A percentile compares a stretch with the other conserved stretches of the same genome.
These are phyloP conservation scores for Salinomyces thailandicus DNA, from an alignment of 2,329 filamentous ascomycete species.

Conservation along the genomic window DNA sequence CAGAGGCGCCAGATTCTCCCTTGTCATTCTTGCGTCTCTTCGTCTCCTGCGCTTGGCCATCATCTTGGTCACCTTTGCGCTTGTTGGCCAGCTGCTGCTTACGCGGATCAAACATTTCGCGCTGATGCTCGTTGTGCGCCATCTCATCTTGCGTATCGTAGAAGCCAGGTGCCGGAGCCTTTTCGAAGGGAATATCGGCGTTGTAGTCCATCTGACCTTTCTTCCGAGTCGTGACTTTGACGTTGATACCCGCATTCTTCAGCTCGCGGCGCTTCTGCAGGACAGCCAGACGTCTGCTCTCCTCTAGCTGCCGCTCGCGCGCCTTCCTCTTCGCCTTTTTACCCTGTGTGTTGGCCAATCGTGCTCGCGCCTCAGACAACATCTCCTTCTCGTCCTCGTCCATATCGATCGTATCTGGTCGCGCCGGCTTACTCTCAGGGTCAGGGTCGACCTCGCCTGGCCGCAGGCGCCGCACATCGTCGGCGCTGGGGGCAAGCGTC, in stretches of 20 bases:
- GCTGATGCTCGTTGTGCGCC: conserved; percentile 67
- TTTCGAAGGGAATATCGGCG: conserved; percentile 96
- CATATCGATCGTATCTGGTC: conserved; percentile 93
- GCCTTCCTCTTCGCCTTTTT: conserved; percentile 99
- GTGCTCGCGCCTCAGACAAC: conserved; percentile 92
- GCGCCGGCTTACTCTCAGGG: conserved; percentile 87
- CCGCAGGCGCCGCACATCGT: conserved; percentile 71
- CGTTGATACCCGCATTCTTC: conserved; percentile 96
- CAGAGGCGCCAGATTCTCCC: conserved; percentile 56
- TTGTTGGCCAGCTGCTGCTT: conserved; percentile 88
- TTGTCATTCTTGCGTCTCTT: conserved; percentile 89
- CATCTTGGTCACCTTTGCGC: conserved; percentile 83
- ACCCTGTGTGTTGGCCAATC: conserved; percentile 93
- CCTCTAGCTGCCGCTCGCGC: conserved; percentile 86
- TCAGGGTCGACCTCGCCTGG: conserved; percentile 96
- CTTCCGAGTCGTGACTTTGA: conserved; percentile 86
- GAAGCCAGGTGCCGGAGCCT: conserved; percentile 76
- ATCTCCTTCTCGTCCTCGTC: conserved; percentile 99
- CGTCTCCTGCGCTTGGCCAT: conserved; percentile 57
- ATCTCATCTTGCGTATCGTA: conserved; percentile 86
- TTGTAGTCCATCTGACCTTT: conserved; percentile 99
- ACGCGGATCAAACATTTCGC: conserved; percentile 77
- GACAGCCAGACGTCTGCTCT: conserved; percentile 78
- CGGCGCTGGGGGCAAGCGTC: conserved; percentile 75
- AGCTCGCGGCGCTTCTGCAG: conserved; percentile 92